Evolutionary conservation across 2,329 filamentous ascomycete species (phyloP).

Genomic region (Hypoxylon sp.): DNA sequence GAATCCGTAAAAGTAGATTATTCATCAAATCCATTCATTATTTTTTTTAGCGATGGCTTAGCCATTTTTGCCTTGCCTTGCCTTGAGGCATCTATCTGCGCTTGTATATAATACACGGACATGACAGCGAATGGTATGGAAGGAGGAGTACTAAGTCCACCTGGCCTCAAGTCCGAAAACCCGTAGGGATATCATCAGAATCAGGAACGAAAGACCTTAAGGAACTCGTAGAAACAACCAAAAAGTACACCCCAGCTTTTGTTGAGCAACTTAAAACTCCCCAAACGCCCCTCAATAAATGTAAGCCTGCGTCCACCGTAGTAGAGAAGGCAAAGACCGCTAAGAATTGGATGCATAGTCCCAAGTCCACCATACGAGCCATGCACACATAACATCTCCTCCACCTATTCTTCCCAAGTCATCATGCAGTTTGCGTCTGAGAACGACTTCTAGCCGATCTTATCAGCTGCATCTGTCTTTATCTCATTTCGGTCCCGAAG

Average conservation of each 20-base stretch:
- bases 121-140: constrained; percentile 40
- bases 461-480: constrained; percentile 47
- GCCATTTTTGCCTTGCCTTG: constrained; percentile 44
- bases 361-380: constrained; percentile 35
- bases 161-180: constrained; percentile 31
- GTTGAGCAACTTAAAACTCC: constrained; percentile 38
- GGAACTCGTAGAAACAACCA: constrained; percentile 21
- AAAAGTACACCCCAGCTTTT: constrained; percentile 39
- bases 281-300: constrained; percentile 38
- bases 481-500: constrained; percentile 55
- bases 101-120: constrained; percentile 52
- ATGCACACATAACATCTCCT: constrained; percentile 37
- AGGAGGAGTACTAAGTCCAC: constrained; percentile 27
- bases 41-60: constrained; percentile 43
- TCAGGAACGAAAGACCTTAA: constrained; percentile 48
- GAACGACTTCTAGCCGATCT: constrained; percentile 35
- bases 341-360: constrained; percentile 38
- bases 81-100: constrained; percentile 53
- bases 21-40: constrained; percentile 43
- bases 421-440: constrained; percentile 21
- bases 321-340: constrained; percentile 33
- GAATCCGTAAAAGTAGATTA: not conserved
- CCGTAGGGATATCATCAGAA: constrained; percentile 51
- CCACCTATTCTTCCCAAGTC: constrained; percentile 36
- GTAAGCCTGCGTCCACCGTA: constrained; percentile 26